Evolutionary conservation across 257 asterid genomes (phyloP).

Genomic region (Mentha longifolia): DNA sequence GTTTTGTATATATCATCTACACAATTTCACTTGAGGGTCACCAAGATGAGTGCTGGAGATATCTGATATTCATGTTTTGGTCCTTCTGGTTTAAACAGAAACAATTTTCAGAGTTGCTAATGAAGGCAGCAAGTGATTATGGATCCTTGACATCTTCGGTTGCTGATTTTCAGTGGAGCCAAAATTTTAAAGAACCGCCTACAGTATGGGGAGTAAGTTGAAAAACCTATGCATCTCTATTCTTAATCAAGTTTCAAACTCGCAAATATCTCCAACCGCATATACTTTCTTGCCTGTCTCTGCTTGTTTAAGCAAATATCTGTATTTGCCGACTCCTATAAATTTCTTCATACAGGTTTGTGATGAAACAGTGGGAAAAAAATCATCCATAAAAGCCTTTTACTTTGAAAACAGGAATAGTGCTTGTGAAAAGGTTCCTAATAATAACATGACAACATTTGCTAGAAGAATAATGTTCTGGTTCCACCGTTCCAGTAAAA

Average conservation of each 20-base stretch:
- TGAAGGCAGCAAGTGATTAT: constrained; percentile 98
- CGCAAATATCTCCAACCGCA: not conserved
- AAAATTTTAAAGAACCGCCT: constrained; percentile 95
- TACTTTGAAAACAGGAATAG: not conserved
- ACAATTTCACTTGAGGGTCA: not conserved
- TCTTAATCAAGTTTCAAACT: constrained; percentile 1
- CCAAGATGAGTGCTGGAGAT: constrained; percentile 11
- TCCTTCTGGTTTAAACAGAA: constrained; percentile 58
- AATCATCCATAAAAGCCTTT: not conserved
- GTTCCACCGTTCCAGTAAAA: not conserved
- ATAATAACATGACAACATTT: not conserved
- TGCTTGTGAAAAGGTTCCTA: not conserved
- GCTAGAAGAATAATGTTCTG: constrained; percentile 8
- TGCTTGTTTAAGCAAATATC: not conserved
- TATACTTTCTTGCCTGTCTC: not conserved
- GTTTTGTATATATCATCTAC: not conserved
- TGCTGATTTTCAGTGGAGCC: constrained; percentile 96
- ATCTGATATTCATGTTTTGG: constrained; percentile 6
- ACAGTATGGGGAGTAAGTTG: constrained; percentile 94
- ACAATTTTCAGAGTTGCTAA: constrained; percentile 93
- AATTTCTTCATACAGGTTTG: not conserved
- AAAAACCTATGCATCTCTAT: constrained; percentile 16
- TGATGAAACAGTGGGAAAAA: constrained; percentile 7
- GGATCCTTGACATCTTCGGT: constrained; percentile 93
- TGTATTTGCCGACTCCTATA: not conserved